Percentiles rank a stretch among this genome's conserved stretches.
These are phyloP conservation scores for Saccharum officinarum DNA, from an alignment of 176 grass and related monocot species.

Conservation along the genomic window DNA sequence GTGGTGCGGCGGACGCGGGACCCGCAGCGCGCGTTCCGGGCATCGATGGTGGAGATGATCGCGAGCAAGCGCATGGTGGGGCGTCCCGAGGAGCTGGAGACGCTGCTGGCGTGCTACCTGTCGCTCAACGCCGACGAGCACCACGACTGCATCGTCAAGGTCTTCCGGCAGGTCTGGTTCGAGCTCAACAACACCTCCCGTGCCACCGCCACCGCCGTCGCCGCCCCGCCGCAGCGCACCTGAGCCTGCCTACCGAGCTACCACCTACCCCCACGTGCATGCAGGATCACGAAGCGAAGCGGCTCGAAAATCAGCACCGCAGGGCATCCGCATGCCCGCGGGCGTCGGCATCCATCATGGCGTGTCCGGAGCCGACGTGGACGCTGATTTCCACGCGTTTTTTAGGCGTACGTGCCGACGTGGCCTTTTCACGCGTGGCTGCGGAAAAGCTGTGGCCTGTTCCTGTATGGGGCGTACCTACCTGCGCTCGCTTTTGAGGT, in stretches of 20 bases:
- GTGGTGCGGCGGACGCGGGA: conserved; percentile 78
- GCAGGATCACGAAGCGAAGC: background rate
- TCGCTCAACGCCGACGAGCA: conserved; percentile 87
- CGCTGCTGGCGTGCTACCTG: conserved; percentile 85
- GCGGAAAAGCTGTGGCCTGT: conserved; percentile 17
- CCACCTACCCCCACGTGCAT: background rate
- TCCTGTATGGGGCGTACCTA: background rate
- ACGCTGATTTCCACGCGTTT: conserved; percentile 20
- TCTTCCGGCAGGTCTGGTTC: conserved; percentile 86
- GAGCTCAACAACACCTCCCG: conserved; percentile 64
- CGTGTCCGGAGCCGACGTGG: conserved; percentile 26
- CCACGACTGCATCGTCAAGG: conserved; percentile 89
- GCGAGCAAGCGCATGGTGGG: conserved; percentile 68
- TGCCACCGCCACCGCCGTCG: background rate
- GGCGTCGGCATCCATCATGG: background rate
- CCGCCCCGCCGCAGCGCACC: background rate
- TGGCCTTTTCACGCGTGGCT: conserved; percentile 39
- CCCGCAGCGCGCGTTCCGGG: conserved; percentile 73
- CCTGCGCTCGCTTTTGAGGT: conserved; percentile 13
- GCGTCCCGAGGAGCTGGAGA: conserved; percentile 78
- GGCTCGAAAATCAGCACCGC: background rate
- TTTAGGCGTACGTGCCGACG: conserved; percentile 22
- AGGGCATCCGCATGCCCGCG: background rate
- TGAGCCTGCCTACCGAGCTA: background rate
- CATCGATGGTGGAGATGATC: conserved; percentile 94